Base-by-base conservation (phyloP, 345 rosid genomes). In the Boechera divaricarpa region DNA sequence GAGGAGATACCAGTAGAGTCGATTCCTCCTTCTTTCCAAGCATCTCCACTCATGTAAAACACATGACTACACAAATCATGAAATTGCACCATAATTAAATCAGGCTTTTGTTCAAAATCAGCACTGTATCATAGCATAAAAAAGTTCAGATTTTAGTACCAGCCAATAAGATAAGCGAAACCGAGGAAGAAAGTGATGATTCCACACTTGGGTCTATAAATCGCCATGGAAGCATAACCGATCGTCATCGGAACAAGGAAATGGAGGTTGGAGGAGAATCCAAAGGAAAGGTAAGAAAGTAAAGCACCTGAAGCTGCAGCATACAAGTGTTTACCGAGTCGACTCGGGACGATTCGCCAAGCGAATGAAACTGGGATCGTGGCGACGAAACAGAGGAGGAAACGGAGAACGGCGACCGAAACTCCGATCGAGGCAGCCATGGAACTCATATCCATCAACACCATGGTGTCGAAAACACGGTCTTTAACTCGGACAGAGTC, bases 11-110 rank as follows among this genome's bases (percentile, higher is more conserved):
- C 99, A 70, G 99, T 95, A 60, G 94, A 85, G 82, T 95, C 99
- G 15, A 92, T 95, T 65, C 98, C 99, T 59, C 99, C 99, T 86
- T 89, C 98, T 84, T 95, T 95, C 99, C 99, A 95, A 13, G 99
- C 99, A 87, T 95, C 99, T 52, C 99, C 99, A 66, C 98, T 95
- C 99, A 95, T 93, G 83, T 95, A 95, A 85, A 85, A 88, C 59
- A 95, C 97, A 84, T 95, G 98, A 82, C 99, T 95, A 81, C 83
- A 89, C 18, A 69, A 63, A 41, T 31, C 18, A 4, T 31, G 3
- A 70, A 58, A 57, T 45, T 6, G 51, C 31, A 58, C 16, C 77
- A 54, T 35, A 31, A 56, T 24, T 36, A 36, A 24, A 74, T 24
- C 26, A 39, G 24, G 8, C 26, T 72, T 57, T 47, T 2, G 56